A percentile compares a stretch with the other conserved stretches of the same genome.
Conservation (phyloP, 2,329 filamentous ascomycete species). For the Neonectria faginata region DNA sequence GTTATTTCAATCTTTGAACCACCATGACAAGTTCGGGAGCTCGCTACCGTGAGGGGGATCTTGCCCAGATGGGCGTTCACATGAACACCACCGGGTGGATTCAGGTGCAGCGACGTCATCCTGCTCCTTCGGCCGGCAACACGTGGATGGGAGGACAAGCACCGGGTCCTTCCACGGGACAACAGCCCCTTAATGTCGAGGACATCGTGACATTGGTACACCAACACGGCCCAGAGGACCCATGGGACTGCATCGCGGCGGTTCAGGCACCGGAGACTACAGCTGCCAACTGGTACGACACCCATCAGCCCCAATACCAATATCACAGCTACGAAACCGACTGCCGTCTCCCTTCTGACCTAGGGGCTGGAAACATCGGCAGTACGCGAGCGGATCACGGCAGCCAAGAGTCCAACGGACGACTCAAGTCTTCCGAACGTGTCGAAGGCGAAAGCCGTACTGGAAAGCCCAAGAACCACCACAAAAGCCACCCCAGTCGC, state of each 20-base stretch:
- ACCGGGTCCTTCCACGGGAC: not conserved
- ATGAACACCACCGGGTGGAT: conserved; percentile 9
- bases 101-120: conserved; percentile 17
- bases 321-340: conserved; percentile 6
- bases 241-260: conserved; percentile 22
- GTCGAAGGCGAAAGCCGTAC: conserved; percentile 1
- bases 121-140: not conserved
- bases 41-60: not conserved
- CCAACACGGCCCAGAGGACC: conserved; percentile 17
- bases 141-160: not conserved
- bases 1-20: conserved; percentile 3
- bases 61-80: not conserved
- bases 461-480: conserved; percentile 6
- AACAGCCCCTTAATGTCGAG: conserved; percentile 4
- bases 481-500: conserved; percentile 17
- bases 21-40: conserved; percentile 6
- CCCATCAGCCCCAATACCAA: conserved; percentile 4
- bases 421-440: conserved; percentile 1
- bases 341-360: not conserved
- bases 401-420: conserved; percentile 6
- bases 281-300: conserved; percentile 1
- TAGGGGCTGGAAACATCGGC: not conserved
- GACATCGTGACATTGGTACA: conserved; percentile 16
- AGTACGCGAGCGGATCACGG: conserved; percentile 17
- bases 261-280: conserved; percentile 4